phyloP scores from a whole-genome alignment of 2,329 filamentous ascomycete species.

The Nannizziopsis arthrosporioides region DNA sequence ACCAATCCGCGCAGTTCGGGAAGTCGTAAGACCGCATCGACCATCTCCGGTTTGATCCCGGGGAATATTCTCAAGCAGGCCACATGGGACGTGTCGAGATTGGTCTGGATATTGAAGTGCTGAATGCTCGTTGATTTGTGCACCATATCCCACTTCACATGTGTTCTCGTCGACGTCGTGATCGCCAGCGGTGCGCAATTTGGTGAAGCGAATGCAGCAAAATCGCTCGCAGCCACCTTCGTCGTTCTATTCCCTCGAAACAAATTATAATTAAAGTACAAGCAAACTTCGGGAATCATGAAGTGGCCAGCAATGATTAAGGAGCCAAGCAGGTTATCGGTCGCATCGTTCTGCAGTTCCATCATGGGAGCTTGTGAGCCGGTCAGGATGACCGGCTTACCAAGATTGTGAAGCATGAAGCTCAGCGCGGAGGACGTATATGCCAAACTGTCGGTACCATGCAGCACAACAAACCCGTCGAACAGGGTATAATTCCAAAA shows the following conservation, averaged over 20 bases:
- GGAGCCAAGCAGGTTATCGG: conserved; percentile 78
- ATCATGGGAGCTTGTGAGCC: conserved; percentile 77
- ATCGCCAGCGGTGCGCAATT: conserved; percentile 72
- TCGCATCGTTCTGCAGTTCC: conserved; percentile 78
- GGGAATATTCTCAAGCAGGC: conserved; percentile 84
- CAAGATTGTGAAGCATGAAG: conserved; percentile 84
- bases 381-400: conserved; percentile 82
- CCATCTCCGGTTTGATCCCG: conserved; percentile 85
- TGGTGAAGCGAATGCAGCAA: conserved; percentile 79
- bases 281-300: conserved; percentile 80
- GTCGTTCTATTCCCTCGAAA: conserved; percentile 81
- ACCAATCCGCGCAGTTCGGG: conserved; percentile 71
- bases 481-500: conserved; percentile 76
- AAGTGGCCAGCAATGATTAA: conserved; percentile 86
- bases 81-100: conserved; percentile 75
- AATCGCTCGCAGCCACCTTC: conserved; percentile 76
- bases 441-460: conserved; percentile 79
- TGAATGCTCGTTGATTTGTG: conserved; percentile 61
- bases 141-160: conserved; percentile 69
- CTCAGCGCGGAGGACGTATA: conserved; percentile 84
- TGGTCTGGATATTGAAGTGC: conserved; percentile 60
- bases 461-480: conserved; percentile 81
- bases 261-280: conserved; percentile 87
- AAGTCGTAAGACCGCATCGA: conserved; percentile 67
- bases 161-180: conserved; percentile 68